phyloP scores from a whole-genome alignment of 2,329 filamentous ascomycete species.

The Tolypocladium tropicale region DNA sequence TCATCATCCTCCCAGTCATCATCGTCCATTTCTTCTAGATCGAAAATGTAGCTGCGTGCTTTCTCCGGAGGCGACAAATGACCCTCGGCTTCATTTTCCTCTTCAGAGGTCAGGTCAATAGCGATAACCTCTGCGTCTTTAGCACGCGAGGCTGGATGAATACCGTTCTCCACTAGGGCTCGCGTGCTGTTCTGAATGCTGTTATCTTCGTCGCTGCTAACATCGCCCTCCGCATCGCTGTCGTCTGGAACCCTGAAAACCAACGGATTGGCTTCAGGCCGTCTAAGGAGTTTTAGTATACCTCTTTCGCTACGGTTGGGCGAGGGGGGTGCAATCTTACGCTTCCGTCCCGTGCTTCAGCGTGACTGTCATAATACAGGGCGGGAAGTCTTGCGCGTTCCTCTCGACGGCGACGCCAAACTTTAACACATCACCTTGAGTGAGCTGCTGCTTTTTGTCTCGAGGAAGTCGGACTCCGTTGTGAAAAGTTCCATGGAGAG shows the following conservation, averaged over 20 bases:
- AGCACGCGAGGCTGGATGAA: conserved; percentile 12
- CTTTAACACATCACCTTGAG: conserved; percentile 19
- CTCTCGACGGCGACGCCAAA: conserved; percentile 27
- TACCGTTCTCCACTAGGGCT: conserved; percentile 17
- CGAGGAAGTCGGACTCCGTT: conserved; percentile 20
- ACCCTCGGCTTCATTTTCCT: conserved; percentile 6
- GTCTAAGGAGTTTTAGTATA: conserved; percentile 10
- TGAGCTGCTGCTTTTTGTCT: conserved; percentile 9
- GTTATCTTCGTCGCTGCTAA: conserved; percentile 16
- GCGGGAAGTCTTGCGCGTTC: conserved; percentile 22
- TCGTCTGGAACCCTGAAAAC: conserved; percentile 34
- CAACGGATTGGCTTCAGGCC: conserved; percentile 14
- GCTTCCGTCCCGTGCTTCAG: conserved; percentile 16
- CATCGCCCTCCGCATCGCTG: conserved; percentile 19
- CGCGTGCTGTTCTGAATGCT: conserved; percentile 14
- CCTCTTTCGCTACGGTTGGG: neutral
- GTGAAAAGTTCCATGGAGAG: conserved; percentile 43
- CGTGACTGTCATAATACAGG: conserved; percentile 24
- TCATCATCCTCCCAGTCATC: neutral
- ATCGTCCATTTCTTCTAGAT: too few relatives aligned
- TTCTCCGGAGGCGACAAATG: neutral
- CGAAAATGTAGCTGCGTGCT: too few relatives aligned
- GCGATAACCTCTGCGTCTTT: neutral
- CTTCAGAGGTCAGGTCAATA: conserved; percentile 13
- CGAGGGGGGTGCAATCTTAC: conserved; percentile 10